Evolutionary conservation across 345 rosid species (phyloP).

Genomic region (Orychophragmus violaceus): DNA sequence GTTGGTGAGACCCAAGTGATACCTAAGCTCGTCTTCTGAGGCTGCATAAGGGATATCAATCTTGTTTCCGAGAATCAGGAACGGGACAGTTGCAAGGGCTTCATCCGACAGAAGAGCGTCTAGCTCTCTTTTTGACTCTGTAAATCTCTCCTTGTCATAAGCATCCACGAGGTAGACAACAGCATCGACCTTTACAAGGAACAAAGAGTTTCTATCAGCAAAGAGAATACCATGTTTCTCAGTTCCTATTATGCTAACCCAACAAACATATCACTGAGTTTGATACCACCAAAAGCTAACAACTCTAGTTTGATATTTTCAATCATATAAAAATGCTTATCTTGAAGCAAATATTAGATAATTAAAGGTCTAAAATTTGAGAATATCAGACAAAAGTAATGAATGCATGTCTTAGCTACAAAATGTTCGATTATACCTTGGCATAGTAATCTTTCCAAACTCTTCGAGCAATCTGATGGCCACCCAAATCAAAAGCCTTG

Average conservation of each 20-base stretch:
- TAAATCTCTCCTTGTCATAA: conserved; percentile 58
- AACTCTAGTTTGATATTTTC: too few species aligned
- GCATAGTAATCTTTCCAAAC: conserved; percentile 90
- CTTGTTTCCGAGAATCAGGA: conserved; percentile 67
- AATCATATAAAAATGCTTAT: too few species aligned
- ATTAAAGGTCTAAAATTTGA: neutral
- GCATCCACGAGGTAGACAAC: conserved; percentile 74
- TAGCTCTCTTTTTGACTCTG: conserved; percentile 55
- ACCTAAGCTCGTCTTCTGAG: conserved; percentile 62
- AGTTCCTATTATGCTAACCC: too few species aligned
- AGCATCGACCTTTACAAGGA: conserved; percentile 50
- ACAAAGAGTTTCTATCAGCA: neutral
- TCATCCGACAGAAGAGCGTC: conserved; percentile 66
- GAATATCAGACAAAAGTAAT: neutral
- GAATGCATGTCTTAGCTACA: conserved; percentile 14
- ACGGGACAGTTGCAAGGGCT: conserved; percentile 50
- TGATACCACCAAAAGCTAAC: too few species aligned
- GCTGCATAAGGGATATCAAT: conserved; percentile 67
- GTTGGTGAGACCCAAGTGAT: conserved; percentile 57
- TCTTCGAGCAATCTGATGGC: conserved; percentile 81
- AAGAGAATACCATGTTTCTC: neutral
- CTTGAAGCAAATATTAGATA: too few species aligned
- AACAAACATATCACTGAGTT: neutral
- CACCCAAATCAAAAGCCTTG: conserved; percentile 84
- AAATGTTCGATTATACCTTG: conserved; percentile 47